Base-by-base conservation (phyloP, 169 alveolate species). In the Neospora caninum region DNA sequence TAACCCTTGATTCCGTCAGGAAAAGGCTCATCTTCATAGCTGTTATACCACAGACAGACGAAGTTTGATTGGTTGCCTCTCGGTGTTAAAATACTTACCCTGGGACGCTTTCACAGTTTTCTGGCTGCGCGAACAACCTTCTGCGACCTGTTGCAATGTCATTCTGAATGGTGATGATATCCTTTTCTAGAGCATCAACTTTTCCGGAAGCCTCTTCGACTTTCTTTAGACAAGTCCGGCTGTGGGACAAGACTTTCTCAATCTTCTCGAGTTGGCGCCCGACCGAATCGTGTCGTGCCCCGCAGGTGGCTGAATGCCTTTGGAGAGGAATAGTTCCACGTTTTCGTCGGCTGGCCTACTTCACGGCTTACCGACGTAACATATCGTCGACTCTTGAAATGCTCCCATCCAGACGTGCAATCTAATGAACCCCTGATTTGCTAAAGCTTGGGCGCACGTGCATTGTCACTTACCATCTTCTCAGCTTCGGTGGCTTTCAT, bases 1-100 rank as follows among this genome's bases (percentile, higher is more conserved):
- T 96, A 91, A 27, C 96, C 98, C 84, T 95, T 92, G 45, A 97
- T 92, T n/a, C 98, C 98, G 88, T 97, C 97, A 31, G 97, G 97
- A 45, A 88, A 84, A 4, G 97, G 97, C 41, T 95, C 97, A 73
- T 96, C 96, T 91, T 96, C 95, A 70, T 93, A 88, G 9, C 94
- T 86, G 89, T 1, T 25, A 43, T 20, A n/a, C 39, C 34, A 38
- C 58, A 43, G 9, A 27, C 4, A 20, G 22, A 22, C 25, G 20
- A 31, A 0, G 49, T 38, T 39, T 25, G 43, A 31, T 49, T 16
- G 25, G 36, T 80, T 31, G 36, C 38, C 22, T 22, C n/a, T 49
- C 80, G 22, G 34, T 43, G 20, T 31, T 16, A 73, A 22, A 38
- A 22, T 27, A 13, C 95, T 88, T 95, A 96, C 43, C 98, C 98